These are phyloP conservation scores for Chalciporus piperatus DNA, from an alignment of 768 basidiomycete species.

Conservation along the genomic window DNA sequence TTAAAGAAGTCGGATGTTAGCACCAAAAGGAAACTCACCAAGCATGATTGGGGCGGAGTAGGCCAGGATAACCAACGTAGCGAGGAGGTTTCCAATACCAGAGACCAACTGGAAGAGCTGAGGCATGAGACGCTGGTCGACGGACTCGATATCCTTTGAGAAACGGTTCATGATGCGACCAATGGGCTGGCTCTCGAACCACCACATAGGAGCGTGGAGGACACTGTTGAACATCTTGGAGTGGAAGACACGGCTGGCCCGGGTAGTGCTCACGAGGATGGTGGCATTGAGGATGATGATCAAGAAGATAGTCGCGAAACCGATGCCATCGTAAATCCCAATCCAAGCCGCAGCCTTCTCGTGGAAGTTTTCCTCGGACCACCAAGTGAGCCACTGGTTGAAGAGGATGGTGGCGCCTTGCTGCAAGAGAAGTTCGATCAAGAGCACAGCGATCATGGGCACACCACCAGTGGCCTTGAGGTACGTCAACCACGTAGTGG, in stretches of 20 bases:
- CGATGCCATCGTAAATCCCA: slow-evolving; percentile 29
- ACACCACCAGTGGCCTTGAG: slow-evolving; percentile 29
- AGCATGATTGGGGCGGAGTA: slow-evolving; percentile 32
- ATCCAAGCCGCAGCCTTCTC: slow-evolving; percentile 27
- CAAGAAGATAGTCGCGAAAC: slow-evolving; percentile 13
- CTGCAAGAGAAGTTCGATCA: slow-evolving; percentile 19
- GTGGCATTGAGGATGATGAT: slow-evolving; percentile 24
- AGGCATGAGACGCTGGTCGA: slow-evolving; percentile 37
- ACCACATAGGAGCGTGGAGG: slow-evolving; percentile 26
- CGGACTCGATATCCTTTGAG: slow-evolving; percentile 40
- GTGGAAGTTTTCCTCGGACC: slow-evolving; percentile 24
- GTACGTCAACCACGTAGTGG: slow-evolving; percentile 30
- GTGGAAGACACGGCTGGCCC: slow-evolving; percentile 28
- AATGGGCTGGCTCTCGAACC: slow-evolving; percentile 34
- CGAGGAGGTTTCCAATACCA: slow-evolving; percentile 22
- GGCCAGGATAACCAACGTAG: slow-evolving; percentile 21
- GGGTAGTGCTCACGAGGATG: slow-evolving; percentile 25
- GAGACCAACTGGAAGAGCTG: slow-evolving; percentile 28
- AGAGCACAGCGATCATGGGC: slow-evolving; percentile 16
- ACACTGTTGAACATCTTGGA: slow-evolving; percentile 22
- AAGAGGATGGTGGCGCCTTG: slow-evolving; percentile 25
- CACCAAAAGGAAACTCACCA: not conserved
- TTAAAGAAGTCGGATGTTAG: no score
- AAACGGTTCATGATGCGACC: slow-evolving; percentile 50
- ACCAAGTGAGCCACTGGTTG: slow-evolving; percentile 32